Evolutionary conservation across 2,329 filamentous ascomycete genomes (phyloP).

Genomic region (Penicillium sp.): DNA sequence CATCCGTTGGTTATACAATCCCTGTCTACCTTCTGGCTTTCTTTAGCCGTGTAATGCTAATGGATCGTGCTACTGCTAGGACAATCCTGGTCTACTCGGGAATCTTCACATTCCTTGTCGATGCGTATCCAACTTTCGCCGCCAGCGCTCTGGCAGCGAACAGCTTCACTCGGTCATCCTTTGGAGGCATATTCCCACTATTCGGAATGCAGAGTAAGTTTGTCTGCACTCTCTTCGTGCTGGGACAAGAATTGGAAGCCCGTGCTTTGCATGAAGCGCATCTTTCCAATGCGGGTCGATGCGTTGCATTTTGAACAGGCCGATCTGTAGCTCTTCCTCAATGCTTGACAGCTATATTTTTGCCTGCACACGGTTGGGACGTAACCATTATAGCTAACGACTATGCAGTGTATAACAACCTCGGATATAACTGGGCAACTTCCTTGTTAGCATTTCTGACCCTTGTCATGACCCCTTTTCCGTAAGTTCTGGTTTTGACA

Average conservation of each 20-base stretch:
- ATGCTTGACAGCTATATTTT: neutral
- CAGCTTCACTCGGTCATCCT: conserved; percentile 71
- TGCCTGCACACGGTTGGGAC: neutral
- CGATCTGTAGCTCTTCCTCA: neutral
- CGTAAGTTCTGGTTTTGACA: conserved; percentile 35
- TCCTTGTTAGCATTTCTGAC: conserved; percentile 45
- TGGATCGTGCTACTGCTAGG: conserved; percentile 43
- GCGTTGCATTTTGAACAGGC: conserved; percentile 10
- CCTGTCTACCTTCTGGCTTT: neutral
- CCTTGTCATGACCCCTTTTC: conserved; percentile 45
- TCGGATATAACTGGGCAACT: conserved; percentile 48
- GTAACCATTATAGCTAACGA: conserved; percentile 21
- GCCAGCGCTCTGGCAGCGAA: conserved; percentile 74
- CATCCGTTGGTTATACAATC: neutral
- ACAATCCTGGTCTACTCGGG: conserved; percentile 76
- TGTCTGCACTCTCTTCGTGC: neutral
- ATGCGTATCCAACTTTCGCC: conserved; percentile 50
- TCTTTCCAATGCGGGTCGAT: conserved; percentile 8
- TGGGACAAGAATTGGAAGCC: neutral
- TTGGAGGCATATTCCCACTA: conserved; percentile 75
- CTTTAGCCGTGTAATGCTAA: conserved; percentile 22
- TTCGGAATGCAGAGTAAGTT: conserved; percentile 61
- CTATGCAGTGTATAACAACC: conserved; percentile 44
- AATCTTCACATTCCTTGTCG: conserved; percentile 83
- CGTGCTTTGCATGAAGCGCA: conserved; percentile 13